Conservation (phyloP, 352 stramenopile genomes). For the Pythium pyrilobum region DNA sequence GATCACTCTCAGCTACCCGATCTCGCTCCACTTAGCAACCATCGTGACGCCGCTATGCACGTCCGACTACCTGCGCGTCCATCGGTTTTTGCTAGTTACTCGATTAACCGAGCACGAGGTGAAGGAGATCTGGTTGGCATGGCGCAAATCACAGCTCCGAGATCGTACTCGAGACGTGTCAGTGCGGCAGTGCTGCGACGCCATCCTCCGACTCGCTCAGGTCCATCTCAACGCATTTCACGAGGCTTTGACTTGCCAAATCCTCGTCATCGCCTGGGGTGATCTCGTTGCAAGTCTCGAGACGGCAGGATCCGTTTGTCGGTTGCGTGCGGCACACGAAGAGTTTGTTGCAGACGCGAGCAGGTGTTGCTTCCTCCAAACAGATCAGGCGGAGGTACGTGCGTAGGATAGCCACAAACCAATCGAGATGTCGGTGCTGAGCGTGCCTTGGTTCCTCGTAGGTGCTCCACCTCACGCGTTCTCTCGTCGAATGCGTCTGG, state of each 20-base stretch:
- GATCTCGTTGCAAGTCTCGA: slow-evolving; percentile 3
- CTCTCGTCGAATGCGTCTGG: slow-evolving; percentile 7
- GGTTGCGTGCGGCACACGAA: slow-evolving; percentile 9
- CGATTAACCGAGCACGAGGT: slow-evolving; percentile 44
- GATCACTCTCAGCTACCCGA: slow-evolving; percentile 11
- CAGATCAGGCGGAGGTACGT: slow-evolving; percentile 9
- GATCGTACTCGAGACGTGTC: background rate
- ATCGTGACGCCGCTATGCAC: slow-evolving; percentile 7
- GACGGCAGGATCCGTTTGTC: slow-evolving; percentile 4
- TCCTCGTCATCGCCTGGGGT: slow-evolving; percentile 11
- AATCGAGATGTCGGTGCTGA: no score
- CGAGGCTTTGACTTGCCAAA: slow-evolving; percentile 12
- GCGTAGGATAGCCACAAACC: no score
- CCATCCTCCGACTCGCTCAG: slow-evolving; percentile 13
- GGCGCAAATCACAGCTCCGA: slow-evolving; percentile 10
- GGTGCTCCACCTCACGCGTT: background rate
- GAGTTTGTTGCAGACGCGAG: background rate
- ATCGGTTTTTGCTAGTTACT: slow-evolving; percentile 16
- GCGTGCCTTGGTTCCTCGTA: background rate
- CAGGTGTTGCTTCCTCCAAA: slow-evolving; percentile 19
- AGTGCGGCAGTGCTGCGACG: slow-evolving; percentile 9
- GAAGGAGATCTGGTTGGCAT: slow-evolving; percentile 23
- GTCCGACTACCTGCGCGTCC: slow-evolving; percentile 8
- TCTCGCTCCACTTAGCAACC: slow-evolving; percentile 3
- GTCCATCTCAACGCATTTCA: slow-evolving; percentile 12